These are phyloP conservation scores for Fragaria vesca DNA, from an alignment of 306 rosid species.

Conservation along the genomic window DNA sequence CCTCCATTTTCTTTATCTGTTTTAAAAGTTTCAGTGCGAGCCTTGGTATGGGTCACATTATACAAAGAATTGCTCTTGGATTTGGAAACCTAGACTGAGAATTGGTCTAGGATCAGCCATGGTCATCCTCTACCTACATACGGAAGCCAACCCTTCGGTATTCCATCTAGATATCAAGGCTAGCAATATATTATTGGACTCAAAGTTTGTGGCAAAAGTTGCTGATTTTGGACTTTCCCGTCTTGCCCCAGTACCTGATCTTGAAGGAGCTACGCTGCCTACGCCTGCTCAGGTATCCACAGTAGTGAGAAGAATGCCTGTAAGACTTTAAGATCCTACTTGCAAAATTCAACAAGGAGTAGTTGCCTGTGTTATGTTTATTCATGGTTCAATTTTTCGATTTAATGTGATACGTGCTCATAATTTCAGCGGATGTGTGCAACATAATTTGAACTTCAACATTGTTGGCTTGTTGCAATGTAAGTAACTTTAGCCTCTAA, in stretches of 20 bases:
- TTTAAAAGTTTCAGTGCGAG: no score
- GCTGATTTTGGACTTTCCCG: conserved; percentile 97
- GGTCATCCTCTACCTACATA: conserved; percentile 85
- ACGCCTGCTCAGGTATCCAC: conserved; percentile 81
- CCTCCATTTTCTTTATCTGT: no score
- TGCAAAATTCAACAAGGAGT: neutral
- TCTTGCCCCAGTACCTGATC: conserved; percentile 84
- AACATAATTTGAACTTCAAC: no score
- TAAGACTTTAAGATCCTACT: conserved; percentile 31
- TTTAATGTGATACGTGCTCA: no score
- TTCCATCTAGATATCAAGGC: conserved; percentile 95
- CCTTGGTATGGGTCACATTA: no score
- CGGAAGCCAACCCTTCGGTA: conserved; percentile 97
- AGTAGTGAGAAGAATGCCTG: conserved; percentile 93
- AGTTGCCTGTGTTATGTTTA: no score
- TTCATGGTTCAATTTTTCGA: no score
- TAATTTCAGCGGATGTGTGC: no score
- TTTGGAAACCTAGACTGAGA: conserved; percentile 64
- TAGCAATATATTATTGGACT: conserved; percentile 84
- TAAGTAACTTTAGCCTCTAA: no score
- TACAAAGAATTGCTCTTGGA: conserved; percentile 30
- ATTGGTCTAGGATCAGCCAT: conserved; percentile 77
- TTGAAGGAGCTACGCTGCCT: conserved; percentile 43
- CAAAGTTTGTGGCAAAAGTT: conserved; percentile 66
- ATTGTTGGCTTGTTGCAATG: no score